A percentile compares a stretch with the other conserved stretches of the same genome.
Conservation (phyloP, 2,329 filamentous ascomycete genomes). For the Akanthomyces lecanii region DNA sequence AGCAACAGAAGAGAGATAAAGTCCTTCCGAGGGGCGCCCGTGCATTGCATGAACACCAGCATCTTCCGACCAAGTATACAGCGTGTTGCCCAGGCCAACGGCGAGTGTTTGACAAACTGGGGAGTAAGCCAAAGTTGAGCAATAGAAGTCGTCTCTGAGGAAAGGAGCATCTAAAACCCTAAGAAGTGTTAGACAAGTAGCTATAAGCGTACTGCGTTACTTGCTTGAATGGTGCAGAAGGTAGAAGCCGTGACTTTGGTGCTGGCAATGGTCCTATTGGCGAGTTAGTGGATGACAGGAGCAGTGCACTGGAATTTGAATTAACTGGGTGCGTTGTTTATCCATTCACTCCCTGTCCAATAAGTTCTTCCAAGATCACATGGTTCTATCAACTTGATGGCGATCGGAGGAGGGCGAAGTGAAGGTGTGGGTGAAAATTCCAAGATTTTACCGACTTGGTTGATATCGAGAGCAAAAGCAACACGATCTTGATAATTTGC, state of each 20-base stretch:
- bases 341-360: constrained; percentile 28
- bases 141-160: constrained; percentile 94
- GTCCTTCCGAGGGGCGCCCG: constrained; percentile 23
- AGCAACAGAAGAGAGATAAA: constrained; percentile 76
- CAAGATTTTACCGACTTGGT: constrained; percentile 64
- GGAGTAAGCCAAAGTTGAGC: constrained; percentile 84
- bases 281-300: not conserved
- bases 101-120: constrained; percentile 69
- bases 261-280: not conserved
- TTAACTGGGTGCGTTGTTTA: constrained; percentile 17
- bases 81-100: constrained; percentile 71
- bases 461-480: constrained; percentile 75
- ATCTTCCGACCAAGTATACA: constrained; percentile 87
- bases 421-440: constrained; percentile 37
- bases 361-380: constrained; percentile 19
- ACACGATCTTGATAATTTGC: constrained; percentile 70
- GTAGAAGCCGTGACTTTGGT: constrained; percentile 44
- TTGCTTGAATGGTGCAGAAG: constrained; percentile 73
- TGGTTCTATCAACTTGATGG: constrained; percentile 2
- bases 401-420: not conserved
- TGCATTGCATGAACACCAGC: constrained; percentile 55
- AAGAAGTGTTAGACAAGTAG: constrained; percentile 1
- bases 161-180: constrained; percentile 83
- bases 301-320: constrained; percentile 17
- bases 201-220: constrained; percentile 24